These are phyloP conservation scores for Puya raimondii DNA, from an alignment of 176 grass and related monocot species.

Conservation along the genomic window DNA sequence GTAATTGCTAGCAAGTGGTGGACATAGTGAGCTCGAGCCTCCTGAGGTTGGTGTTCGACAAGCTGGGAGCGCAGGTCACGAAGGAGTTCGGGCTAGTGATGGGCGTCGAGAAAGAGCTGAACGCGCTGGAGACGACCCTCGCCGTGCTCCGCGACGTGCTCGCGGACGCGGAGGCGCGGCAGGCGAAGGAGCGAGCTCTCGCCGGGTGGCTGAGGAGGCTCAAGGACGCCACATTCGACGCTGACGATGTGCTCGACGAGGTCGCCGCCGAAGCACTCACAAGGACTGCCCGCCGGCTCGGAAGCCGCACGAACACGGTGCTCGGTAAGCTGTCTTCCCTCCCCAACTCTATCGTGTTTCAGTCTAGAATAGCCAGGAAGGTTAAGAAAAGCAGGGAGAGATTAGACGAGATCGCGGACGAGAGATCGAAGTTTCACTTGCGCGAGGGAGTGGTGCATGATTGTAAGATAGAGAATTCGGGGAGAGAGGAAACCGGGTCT, in stretches of 20 bases:
- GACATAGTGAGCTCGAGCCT: too few species aligned
- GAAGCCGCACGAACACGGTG: background rate
- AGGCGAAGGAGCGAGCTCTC: background rate
- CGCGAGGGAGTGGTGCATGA: background rate
- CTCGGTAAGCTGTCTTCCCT: conserved; percentile 25
- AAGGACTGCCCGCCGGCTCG: conserved; percentile 2
- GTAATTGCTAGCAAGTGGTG: too few species aligned
- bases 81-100: conserved; percentile 3
- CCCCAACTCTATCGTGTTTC: conserved; percentile 5
- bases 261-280: conserved; percentile 5
- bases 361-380: conserved; percentile 19
- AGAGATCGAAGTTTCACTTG: conserved; percentile 20
- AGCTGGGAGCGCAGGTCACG: background rate
- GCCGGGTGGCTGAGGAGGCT: conserved; percentile 20
- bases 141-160: conserved; percentile 20
- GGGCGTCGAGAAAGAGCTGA: conserved; percentile 8
- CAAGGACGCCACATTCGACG: conserved; percentile 6
- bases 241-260: conserved; percentile 20
- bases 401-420: conserved; percentile 10
- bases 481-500: background rate
- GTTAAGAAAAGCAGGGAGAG: conserved; percentile 10
- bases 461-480: background rate
- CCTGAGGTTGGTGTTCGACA: background rate
- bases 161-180: conserved; percentile 8
- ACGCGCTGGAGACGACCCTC: conserved; percentile 11